phyloP scores from a whole-genome alignment of 148 eudicot species.

The Vaccinium myrtillus region DNA sequence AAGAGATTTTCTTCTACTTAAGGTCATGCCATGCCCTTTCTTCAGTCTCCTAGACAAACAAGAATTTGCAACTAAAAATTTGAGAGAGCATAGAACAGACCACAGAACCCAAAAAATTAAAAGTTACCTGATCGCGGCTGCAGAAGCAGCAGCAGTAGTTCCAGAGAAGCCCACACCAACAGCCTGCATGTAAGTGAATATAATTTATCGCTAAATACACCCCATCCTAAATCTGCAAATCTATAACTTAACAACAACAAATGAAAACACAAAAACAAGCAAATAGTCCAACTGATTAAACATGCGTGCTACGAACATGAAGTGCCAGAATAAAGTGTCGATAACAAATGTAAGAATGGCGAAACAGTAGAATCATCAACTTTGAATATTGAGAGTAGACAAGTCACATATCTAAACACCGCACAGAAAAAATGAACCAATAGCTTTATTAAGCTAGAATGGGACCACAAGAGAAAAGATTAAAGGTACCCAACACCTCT shows the following conservation, averaged over 20 bases:
- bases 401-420: not conserved
- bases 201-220: not conserved
- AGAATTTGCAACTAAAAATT: not conserved
- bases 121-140: conserved; percentile 91
- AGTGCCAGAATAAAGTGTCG: not conserved
- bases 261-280: not conserved
- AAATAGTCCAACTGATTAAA: conserved; percentile 2
- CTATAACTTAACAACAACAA: not conserved
- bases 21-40: not conserved
- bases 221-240: not conserved
- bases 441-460: not conserved
- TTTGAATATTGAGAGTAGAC: not conserved
- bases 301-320: not conserved
- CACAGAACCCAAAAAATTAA: not conserved
- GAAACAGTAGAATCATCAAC: not conserved
- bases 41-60: not conserved
- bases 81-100: conserved; percentile 6
- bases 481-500: not conserved
- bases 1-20: conserved; percentile 1
- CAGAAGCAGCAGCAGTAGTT: conserved; percentile 90
- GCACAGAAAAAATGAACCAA: not conserved
- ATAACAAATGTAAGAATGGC: not conserved
- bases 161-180: conserved; percentile 94
- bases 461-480: not conserved
- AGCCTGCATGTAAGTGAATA: conserved; percentile 50